Evolutionary conservation across 257 asterid genomes (phyloP).

Genomic region (Salvia rosmarinus): DNA sequence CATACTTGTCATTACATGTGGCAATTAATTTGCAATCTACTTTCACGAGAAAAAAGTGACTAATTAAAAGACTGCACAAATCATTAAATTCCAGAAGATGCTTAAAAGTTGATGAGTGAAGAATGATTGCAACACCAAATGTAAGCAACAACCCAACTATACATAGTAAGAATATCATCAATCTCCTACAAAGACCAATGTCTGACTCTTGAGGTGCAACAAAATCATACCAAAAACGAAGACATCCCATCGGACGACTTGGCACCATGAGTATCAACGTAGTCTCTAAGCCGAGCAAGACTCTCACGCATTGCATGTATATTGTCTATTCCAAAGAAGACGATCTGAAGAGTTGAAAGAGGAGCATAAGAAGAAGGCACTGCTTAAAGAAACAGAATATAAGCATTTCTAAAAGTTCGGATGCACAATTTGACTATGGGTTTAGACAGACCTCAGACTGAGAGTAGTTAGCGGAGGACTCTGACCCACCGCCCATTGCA

Average conservation of each 20-base stretch:
- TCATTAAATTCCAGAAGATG: background rate
- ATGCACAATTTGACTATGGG: conserved; percentile 24
- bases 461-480: conserved; percentile 92
- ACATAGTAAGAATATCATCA: background rate
- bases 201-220: conserved; percentile 11
- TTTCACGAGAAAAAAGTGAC: too few relatives aligned
- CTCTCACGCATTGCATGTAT: conserved; percentile 98
- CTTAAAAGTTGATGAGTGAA: background rate
- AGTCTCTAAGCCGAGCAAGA: conserved; percentile 86
- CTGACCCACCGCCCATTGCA: conserved; percentile 99
- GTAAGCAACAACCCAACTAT: background rate
- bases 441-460: conserved; percentile 83
- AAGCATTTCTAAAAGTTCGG: conserved; percentile 20
- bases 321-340: conserved; percentile 96
- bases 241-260: conserved; percentile 95
- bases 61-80: too few relatives aligned
- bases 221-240: conserved; percentile 77
- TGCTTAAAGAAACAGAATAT: conserved; percentile 8
- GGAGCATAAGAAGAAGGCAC: conserved; percentile 27
- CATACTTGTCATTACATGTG: too few relatives aligned
- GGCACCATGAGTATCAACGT: conserved; percentile 94
- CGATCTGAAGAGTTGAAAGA: conserved; percentile 57
- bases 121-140: conserved; percentile 8
- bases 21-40: too few relatives aligned
- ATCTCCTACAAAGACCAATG: conserved; percentile 7